Base-by-base conservation (phyloP, 2,329 filamentous ascomycete genomes). In the Mycocentrospora acerina region DNA sequence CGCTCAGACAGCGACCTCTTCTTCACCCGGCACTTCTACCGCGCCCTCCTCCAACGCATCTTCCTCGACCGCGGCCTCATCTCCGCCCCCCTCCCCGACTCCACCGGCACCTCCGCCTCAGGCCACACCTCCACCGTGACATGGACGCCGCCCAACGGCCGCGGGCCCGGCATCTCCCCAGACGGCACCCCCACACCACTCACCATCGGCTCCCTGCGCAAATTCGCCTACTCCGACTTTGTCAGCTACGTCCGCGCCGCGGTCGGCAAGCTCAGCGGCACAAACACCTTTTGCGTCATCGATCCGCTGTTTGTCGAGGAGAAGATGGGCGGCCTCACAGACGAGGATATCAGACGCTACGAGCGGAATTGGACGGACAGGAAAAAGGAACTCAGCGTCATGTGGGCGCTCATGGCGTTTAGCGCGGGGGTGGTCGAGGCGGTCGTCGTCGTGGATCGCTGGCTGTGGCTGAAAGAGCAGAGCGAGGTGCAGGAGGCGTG, bases 331-430 rank as follows among this genome's bases (percentile, higher is more conserved):
- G 71, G 68, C 13, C 74, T 96, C 44, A 86, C 81, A 0, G 88
- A 94, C 52, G 83, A 84, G 26, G 84, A 90, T 48, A 84, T 97
- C 32, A 73, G 77, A 8, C 66, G 55, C 11, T 98, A 97, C 63
- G 85, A 87, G 57, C 58, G 63, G 8, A 63, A 69, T 28, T 96
- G 85, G 66, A 28, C 31, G n/a, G 74, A 76, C 26, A 76, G 85
- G 37, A 88, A 86, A 71, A 86, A 89, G 55, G 86, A 96, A 60
- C 71, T 98, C 26, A 89, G 86, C 59, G 78, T 94, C 7, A 81
- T 94, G 42, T 98, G 93, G 93, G 89, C 82, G 53, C 67, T 98
- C 57, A 98, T 98, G 91, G 90, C 93, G 1, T 96, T 95, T 58
- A 94, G 89, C 64, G 90, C 91, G 3, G 82, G 82, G 14, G 85